phyloP scores from a whole-genome alignment of 2,329 filamentous ascomycete species.

The Pseudocercospora macadamiae region DNA sequence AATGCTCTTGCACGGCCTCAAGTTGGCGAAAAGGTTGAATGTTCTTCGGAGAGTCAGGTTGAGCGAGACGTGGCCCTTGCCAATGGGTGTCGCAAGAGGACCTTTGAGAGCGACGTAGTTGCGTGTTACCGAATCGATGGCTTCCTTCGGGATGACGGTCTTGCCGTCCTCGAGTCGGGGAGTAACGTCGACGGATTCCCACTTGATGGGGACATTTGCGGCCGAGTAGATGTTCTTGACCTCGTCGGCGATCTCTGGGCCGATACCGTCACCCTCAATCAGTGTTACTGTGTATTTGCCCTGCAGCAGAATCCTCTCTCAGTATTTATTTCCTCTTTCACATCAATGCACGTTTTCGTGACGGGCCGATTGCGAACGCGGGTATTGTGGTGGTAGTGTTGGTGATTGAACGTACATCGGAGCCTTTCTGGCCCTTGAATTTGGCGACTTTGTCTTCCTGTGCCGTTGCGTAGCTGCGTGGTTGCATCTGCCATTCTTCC shows the following conservation, averaged over 20 bases:
- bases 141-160: conserved; percentile 89
- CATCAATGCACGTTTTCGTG: conserved; percentile 8
- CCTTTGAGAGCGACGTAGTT: conserved; percentile 99
- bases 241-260: conserved; percentile 90
- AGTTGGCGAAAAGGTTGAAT: conserved; percentile 99
- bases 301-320: conserved; percentile 48
- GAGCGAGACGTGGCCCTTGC: conserved; percentile 98
- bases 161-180: conserved; percentile 92
- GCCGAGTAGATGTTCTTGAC: conserved; percentile 99
- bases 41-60: conserved; percentile 98
- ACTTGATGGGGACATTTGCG: conserved; percentile 93
- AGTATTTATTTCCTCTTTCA: conserved; percentile 16
- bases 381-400: not conserved
- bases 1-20: conserved; percentile 95
- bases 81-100: conserved; percentile 94
- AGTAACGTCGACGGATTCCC: conserved; percentile 96
- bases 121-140: conserved; percentile 88
- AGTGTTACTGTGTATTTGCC: conserved; percentile 94
- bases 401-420: conserved; percentile 66
- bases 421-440: conserved; percentile 88
- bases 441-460: conserved; percentile 76
- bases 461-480: conserved; percentile 41
- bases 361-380: conserved; percentile 5
- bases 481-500: conserved; percentile 16
- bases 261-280: conserved; percentile 99